These are phyloP conservation scores for Fraxinus baroniana DNA, from an alignment of 305 asterid genomes.

Conservation along the genomic window DNA sequence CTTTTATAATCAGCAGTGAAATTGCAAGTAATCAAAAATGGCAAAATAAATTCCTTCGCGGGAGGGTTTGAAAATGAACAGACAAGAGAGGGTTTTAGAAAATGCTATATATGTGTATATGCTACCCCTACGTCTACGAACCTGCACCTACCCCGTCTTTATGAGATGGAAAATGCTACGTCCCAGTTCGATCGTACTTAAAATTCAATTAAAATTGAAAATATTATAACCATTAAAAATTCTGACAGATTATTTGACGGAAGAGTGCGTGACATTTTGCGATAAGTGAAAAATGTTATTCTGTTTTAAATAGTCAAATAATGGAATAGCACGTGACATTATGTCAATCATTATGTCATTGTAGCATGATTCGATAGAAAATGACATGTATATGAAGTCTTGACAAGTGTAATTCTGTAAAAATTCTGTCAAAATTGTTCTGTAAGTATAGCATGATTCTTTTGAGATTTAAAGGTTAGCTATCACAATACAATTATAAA, in stretches of 20 bases:
- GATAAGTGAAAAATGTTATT: not conserved
- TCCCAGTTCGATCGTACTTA: too few relatives aligned
- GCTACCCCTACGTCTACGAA: not conserved
- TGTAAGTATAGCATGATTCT: not conserved
- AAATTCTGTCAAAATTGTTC: too few relatives aligned
- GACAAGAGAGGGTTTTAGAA: slow-evolving; percentile 14
- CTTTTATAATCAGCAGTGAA: slow-evolving; percentile 13
- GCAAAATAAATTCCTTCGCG: slow-evolving; percentile 28
- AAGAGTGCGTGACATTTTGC: not conserved
- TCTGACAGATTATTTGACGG: too few relatives aligned
- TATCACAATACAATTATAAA: not conserved
- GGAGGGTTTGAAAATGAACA: slow-evolving; percentile 49
- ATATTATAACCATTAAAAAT: too few relatives aligned
- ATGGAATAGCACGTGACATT: too few relatives aligned
- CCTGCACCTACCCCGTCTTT: not conserved
- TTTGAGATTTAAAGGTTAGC: not conserved
- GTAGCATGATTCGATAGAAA: not conserved
- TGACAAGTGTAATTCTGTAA: not conserved
- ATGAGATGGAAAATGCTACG: not conserved
- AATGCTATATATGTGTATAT: not conserved
- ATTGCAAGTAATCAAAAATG: slow-evolving; percentile 12
- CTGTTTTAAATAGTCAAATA: too few relatives aligned
- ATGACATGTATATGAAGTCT: not conserved
- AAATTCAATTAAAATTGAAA: too few relatives aligned
- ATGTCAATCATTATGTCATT: too few relatives aligned